Base-by-base conservation (phyloP, 192 early-diverging fungal species). In the Linnemannia zychae region DNA sequence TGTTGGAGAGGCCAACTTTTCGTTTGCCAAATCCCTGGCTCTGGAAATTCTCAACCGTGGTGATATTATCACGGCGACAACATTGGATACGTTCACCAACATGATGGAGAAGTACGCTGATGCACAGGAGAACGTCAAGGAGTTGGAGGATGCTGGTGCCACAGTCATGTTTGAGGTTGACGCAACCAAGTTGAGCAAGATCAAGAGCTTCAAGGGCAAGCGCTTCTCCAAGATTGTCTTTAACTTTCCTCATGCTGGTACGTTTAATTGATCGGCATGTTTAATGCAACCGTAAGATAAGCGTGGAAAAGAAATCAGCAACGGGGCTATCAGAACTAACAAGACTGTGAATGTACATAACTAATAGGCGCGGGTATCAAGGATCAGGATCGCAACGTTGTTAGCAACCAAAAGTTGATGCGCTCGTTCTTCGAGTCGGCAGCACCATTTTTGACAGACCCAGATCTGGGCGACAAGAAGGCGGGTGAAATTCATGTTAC, bases 161-260 rank as follows among this genome's bases (percentile, higher is more conserved):
- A 90, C 87, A 5, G 93, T 97, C 1, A 57, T 96, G 16, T 97
- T 91, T 88, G 91, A 91, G 11, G 91, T 98, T 0, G 97, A 99
- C 81, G 96, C 90, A 1, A 97, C 96, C 0, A 80, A 90, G 33
- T 70, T 99, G 60, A 85, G 87, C 3, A 92, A 88, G 47, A 86
- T 78, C 76, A 91, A 92, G 76, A 83, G 79, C 46, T 87, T 98
- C n/a, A 90, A 86, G 36, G 81, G 80, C 28, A 87, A 89, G 68
- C 53, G 78, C 47, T 99, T 97, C 79, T 89, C 92, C 52, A 95
- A 94, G 76, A 96, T 99, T 47, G 92, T 98, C 18, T 99, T 99
- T 84, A 98, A 98, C 84, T 99, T 99, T 85, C 98, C 98, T 46
- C 98, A 99, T 81, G 93, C 93, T 12, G 97, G 97, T 92, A 88